Percentiles rank a stretch among this genome's conserved stretches.
Evolutionary conservation across 768 basidiomycete genomes (phyloP).

Genomic region (Strobilomyces confusus): DNA sequence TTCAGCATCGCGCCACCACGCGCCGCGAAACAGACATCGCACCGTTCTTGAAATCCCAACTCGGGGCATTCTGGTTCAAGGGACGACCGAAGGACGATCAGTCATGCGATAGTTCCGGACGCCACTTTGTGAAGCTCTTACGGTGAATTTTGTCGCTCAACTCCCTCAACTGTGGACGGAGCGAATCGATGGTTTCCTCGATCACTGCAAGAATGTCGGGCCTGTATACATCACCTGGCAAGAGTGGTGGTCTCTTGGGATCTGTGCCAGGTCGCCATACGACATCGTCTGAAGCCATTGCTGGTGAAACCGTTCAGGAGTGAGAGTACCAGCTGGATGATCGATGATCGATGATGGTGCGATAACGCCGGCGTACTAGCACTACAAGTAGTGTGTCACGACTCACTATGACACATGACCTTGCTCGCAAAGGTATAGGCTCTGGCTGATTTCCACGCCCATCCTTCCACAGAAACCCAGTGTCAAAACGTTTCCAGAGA

Average conservation of each 20-base stretch:
- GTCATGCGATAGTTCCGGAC: background rate
- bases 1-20: background rate
- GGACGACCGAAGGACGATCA: slow-evolving; percentile 1
- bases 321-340: background rate
- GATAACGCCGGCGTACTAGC: too few relatives aligned
- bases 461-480: too few relatives aligned
- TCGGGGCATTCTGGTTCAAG: slow-evolving; percentile 63
- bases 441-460: too few relatives aligned
- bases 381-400: too few relatives aligned
- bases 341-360: too few relatives aligned
- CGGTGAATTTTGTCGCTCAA: slow-evolving; percentile 75
- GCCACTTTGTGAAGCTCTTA: slow-evolving; percentile 17
- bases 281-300: slow-evolving; percentile 14
- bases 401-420: too few relatives aligned
- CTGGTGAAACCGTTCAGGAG: background rate
- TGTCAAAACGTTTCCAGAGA: too few relatives aligned
- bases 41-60: slow-evolving; percentile 65
- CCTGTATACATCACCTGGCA: slow-evolving; percentile 40
- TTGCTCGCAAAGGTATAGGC: too few relatives aligned
- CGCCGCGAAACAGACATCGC: slow-evolving; percentile 9
- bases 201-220: slow-evolving; percentile 60
- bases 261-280: slow-evolving; percentile 41
- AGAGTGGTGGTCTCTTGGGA: slow-evolving; percentile 20
- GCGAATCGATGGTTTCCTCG: slow-evolving; percentile 47
- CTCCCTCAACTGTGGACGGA: slow-evolving; percentile 52